Conservation (phyloP, 108 stramenopile species). For the Skeletonema grethae region DNA sequence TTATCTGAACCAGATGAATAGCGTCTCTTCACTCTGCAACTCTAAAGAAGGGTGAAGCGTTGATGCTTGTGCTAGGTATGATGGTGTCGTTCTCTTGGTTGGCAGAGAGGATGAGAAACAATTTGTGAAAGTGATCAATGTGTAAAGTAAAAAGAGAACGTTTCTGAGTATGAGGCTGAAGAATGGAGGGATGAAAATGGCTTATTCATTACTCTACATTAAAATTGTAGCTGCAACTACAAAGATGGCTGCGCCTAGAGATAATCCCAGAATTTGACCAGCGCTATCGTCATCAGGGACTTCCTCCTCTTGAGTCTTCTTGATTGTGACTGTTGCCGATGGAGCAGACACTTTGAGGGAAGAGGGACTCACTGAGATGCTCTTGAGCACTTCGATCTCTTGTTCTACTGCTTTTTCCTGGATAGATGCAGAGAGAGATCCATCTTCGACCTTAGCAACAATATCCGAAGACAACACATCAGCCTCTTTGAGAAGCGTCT, state of each 20-base stretch:
- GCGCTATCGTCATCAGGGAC: neutral
- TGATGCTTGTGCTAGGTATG: too few relatives aligned
- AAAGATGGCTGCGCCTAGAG: neutral
- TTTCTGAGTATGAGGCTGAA: too few relatives aligned
- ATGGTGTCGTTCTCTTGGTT: too few relatives aligned
- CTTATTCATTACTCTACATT: too few relatives aligned
- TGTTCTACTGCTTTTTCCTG: neutral
- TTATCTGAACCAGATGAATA: too few relatives aligned
- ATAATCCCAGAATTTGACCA: neutral
- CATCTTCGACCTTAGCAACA: neutral
- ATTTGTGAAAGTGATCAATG: too few relatives aligned
- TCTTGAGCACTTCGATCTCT: neutral
- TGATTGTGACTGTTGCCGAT: neutral
- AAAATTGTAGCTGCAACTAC: neutral
- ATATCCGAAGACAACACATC: neutral
- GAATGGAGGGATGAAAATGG: too few relatives aligned
- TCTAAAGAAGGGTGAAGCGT: too few relatives aligned
- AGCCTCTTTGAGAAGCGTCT: constrained; percentile 1
- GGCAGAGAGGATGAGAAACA: too few relatives aligned
- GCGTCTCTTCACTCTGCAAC: too few relatives aligned
- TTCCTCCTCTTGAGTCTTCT: neutral
- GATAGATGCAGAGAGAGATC: neutral
- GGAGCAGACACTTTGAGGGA: neutral
- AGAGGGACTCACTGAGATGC: neutral
- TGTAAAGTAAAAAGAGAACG: too few relatives aligned